These are phyloP conservation scores for Tripterygium wilfordii DNA, from an alignment of 177 flowering plant species.

Conservation along the genomic window DNA sequence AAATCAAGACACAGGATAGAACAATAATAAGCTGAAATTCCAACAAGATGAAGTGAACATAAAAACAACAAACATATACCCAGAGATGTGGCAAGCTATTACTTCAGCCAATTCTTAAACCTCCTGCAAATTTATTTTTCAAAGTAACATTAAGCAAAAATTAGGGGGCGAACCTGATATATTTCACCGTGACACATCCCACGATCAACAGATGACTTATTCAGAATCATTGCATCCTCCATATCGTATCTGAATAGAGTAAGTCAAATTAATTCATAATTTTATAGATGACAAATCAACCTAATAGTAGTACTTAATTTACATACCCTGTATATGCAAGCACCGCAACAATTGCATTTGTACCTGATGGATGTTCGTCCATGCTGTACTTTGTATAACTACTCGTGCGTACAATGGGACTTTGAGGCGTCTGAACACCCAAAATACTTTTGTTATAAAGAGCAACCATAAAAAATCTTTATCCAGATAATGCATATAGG, in stretches of 20 bases:
- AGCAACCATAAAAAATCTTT: neutral
- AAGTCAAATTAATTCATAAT: neutral
- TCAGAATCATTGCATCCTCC: constrained; percentile 99
- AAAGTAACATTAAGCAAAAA: neutral
- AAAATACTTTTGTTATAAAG: neutral
- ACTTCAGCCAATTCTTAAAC: no score
- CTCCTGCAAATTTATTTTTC: no score
- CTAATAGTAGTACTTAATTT: no score
- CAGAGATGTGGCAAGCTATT: no score
- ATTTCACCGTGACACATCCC: constrained; percentile 84
- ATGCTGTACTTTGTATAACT: constrained; percentile 62
- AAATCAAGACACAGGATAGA: no score
- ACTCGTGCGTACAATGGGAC: constrained; percentile 85
- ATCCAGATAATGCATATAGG: no score
- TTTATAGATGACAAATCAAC: neutral
- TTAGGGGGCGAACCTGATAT: constrained; percentile 50
- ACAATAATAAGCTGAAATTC: no score
- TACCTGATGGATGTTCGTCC: constrained; percentile 86
- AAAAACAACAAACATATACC: no score
- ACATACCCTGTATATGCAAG: constrained; percentile 88
- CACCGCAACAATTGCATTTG: constrained; percentile 98
- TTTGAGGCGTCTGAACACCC: constrained; percentile 78
- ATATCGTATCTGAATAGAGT: constrained; percentile 74
- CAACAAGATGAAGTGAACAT: no score
- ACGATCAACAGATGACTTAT: constrained; percentile 94